Percentiles rank a stretch among this genome's conserved stretches.
These are phyloP conservation scores for Thelonectria olida DNA, from an alignment of 2,329 filamentous ascomycete genomes.

Conservation along the genomic window DNA sequence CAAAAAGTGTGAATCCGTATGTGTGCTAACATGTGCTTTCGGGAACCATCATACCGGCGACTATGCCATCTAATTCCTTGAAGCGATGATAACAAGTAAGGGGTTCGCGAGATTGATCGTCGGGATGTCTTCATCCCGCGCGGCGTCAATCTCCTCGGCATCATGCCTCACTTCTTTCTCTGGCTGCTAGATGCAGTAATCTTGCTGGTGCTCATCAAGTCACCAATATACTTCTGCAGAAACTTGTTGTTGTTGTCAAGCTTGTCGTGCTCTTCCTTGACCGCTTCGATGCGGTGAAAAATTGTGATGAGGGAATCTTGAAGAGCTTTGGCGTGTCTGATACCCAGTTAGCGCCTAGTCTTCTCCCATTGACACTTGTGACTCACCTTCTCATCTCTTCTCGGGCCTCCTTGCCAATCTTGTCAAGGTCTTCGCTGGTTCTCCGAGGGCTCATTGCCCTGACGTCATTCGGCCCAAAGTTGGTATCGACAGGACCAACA, in stretches of 20 bases:
- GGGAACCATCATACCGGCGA: slow-evolving; percentile 18
- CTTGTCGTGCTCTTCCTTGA: slow-evolving; percentile 95
- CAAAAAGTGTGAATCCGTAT: slow-evolving; percentile 34
- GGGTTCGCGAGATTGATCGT: background rate
- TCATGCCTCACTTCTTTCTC: slow-evolving; percentile 60
- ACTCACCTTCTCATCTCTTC: slow-evolving; percentile 68
- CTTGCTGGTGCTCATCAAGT: slow-evolving; percentile 88
- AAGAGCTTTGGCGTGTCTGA: slow-evolving; percentile 85
- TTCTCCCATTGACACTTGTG: background rate
- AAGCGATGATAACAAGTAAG: background rate
- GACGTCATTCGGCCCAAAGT: slow-evolving; percentile 87
- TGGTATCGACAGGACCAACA: slow-evolving; percentile 76
- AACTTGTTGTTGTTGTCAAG: slow-evolving; percentile 97
- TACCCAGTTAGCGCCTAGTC: slow-evolving; percentile 24
- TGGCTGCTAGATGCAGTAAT: slow-evolving; percentile 68
- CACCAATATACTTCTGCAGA: slow-evolving; percentile 96
- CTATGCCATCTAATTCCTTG: background rate
- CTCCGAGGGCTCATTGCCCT: slow-evolving; percentile 93
- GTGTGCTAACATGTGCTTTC: slow-evolving; percentile 24
- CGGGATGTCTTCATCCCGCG: background rate
- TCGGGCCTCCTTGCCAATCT: slow-evolving; percentile 83
- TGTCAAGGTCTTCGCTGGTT: slow-evolving; percentile 90
- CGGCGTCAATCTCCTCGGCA: background rate
- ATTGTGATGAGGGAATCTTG: slow-evolving; percentile 91
- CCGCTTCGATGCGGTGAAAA: slow-evolving; percentile 92